Conservation (phyloP, 2,329 filamentous ascomycete species). For the Ceratocystis smalleyi region DNA sequence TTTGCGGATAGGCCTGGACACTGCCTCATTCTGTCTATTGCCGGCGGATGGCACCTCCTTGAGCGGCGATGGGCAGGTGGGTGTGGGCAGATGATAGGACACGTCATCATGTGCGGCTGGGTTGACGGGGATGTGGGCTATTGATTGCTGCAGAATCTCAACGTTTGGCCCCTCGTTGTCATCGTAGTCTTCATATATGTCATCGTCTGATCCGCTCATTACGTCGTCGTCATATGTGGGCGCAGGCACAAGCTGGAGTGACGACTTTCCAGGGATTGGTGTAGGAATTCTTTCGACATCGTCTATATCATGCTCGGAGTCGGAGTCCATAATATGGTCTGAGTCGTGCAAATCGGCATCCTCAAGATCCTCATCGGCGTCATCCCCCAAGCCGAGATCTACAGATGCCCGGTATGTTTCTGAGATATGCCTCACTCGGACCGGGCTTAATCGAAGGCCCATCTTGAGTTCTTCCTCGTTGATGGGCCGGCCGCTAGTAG, state of each 20-base stretch:
- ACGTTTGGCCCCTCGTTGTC: conserved; percentile 31
- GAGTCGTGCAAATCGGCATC: conserved; percentile 8
- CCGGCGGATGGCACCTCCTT: conserved; percentile 37
- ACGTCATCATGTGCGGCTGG: not conserved
- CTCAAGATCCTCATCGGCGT: conserved; percentile 16
- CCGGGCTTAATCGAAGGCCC: conserved; percentile 48
- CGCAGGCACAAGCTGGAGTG: conserved; percentile 11
- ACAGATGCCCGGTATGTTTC: conserved; percentile 27
- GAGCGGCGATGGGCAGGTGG: conserved; percentile 36
- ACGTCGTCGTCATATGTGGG: conserved; percentile 20
- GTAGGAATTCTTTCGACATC: conserved; percentile 1
- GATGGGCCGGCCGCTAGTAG: conserved; percentile 51
- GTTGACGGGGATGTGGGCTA: conserved; percentile 20
- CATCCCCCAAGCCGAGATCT: conserved; percentile 17
- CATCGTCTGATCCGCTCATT: conserved; percentile 23
- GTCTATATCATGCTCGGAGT: conserved; percentile 26
- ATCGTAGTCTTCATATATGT: conserved; percentile 28
- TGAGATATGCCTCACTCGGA: conserved; percentile 37
- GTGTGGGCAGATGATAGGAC: conserved; percentile 33
- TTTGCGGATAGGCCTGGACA: conserved; percentile 18
- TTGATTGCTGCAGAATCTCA: conserved; percentile 31
- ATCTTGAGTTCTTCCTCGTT: conserved; percentile 52
- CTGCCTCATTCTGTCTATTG: conserved; percentile 27
- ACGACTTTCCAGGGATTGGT: conserved; percentile 8
- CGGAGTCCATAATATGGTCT: conserved; percentile 3